phyloP scores from a whole-genome alignment of 768 basidiomycete species.

The Termitomyces sp. region DNA sequence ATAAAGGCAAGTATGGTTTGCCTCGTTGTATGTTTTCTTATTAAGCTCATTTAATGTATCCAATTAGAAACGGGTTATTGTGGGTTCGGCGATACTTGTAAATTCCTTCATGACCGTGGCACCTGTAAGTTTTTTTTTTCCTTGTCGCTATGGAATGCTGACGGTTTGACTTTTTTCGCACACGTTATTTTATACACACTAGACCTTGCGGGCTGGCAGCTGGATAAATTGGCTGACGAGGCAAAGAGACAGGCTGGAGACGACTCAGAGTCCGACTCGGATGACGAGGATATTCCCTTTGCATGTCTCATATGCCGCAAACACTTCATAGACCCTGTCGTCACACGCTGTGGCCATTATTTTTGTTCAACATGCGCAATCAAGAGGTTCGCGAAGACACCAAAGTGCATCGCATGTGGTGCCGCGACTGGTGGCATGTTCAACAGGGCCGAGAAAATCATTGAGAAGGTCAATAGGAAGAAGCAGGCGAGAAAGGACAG shows the following conservation, averaged over 20 bases:
- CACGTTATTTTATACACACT: neutral
- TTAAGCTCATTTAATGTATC: slow-evolving; percentile 7
- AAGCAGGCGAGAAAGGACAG: slow-evolving; percentile 50
- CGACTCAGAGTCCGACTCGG: slow-evolving; percentile 61
- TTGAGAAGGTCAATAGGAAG: slow-evolving; percentile 80
- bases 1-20: slow-evolving; percentile 68
- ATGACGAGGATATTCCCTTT: slow-evolving; percentile 90
- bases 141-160: slow-evolving; percentile 2
- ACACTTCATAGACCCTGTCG: slow-evolving; percentile 90
- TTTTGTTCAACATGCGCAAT: slow-evolving; percentile 95
- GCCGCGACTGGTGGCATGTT: slow-evolving; percentile 93
- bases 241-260: slow-evolving; percentile 58
- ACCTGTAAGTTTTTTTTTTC: slow-evolving; percentile 41
- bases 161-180: slow-evolving; percentile 8
- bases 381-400: slow-evolving; percentile 89
- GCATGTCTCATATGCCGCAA: slow-evolving; percentile 98
- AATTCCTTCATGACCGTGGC: slow-evolving; percentile 97
- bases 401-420: slow-evolving; percentile 93
- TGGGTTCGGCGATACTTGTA: slow-evolving; percentile 98
- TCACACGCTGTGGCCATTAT: slow-evolving; percentile 95
- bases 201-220: slow-evolving; percentile 98
- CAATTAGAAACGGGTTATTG: slow-evolving; percentile 92
- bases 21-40: neutral
- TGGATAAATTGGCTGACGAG: slow-evolving; percentile 87
- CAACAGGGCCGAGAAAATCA: slow-evolving; percentile 90